Evolutionary conservation across 2,329 filamentous ascomycete genomes (phyloP), one percentile per base, ranked within the genome.

Genomic region (Phialocephala subalpina): DNA sequence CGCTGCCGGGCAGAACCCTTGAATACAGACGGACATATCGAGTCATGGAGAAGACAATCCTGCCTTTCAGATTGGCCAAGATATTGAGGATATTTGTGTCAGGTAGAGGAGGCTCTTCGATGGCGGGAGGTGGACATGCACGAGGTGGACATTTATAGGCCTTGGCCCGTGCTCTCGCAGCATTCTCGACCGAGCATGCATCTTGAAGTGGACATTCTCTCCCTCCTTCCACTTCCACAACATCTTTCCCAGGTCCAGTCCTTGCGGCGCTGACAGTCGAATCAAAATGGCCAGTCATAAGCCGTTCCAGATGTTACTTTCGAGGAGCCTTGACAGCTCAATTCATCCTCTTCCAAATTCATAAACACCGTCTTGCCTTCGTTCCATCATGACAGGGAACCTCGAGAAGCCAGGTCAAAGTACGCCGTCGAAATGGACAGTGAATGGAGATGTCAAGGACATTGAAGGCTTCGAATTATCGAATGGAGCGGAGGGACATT

Each of bases 371-470:
- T 12, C 38, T 42, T 14, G 38, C 12, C 5, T 42, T 42, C 38
- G 12, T 42, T 16, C 18, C 4, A 12, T 12, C 12, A 49, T 49
- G 45, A 4, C 12, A 5, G 45, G 45, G 5, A 22, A 18, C 18
- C n/a, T 9, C 18, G 18, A 49, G 45, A 20, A 20, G 5, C n/a
- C 45, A 25, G 40, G 27, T 6, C 42, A 36, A 12, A 60, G 58
- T 36, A 47, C 42, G 6, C 55, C 61, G 5, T 33, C 38, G 12
- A 68, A 63, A 61, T 68, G 60, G 63, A 58, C 58, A 27, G 33
- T 38, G 1, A 52, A 52, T n/a, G 62, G 63, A 2, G 27, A 42
- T 60, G 58, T 65, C 33, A 52, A 60, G 16, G 45, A 25, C 4
- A 20, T 8, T 36, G 40, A 42, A 18, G 47, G 27, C 1, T 63